Evolutionary conservation across 257 asterid species (phyloP).

Genomic region (Coffea canephora): DNA sequence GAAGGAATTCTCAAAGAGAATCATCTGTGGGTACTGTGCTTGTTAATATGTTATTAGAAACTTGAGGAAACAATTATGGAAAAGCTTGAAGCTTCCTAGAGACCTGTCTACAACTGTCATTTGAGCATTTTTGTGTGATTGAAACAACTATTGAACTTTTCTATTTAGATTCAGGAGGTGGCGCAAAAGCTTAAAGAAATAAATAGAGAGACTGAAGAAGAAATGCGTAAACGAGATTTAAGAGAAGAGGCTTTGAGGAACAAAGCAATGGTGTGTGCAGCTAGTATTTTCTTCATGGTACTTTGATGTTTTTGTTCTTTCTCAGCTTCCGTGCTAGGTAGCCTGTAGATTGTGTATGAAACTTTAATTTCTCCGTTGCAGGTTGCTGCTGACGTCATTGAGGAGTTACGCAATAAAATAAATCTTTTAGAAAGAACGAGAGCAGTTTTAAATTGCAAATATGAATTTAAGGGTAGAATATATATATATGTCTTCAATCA

Average conservation of each 20-base stretch:
- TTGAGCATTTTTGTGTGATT: neutral
- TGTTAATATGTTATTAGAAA: no score
- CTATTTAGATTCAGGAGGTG: constrained; percentile 35
- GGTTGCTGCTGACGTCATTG: constrained; percentile 55
- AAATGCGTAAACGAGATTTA: constrained; percentile 36
- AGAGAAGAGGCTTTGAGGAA: constrained; percentile 50
- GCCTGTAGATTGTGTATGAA: neutral
- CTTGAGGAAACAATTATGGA: no score
- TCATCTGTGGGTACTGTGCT: neutral
- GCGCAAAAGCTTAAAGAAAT: constrained; percentile 19
- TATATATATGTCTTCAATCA: no score
- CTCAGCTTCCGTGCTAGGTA: neutral
- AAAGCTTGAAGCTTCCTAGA: no score
- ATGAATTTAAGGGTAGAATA: constrained; percentile 2
- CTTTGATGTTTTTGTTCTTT: neutral
- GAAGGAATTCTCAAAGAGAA: neutral
- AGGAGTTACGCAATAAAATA: constrained; percentile 42
- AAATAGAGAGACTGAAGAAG: constrained; percentile 43
- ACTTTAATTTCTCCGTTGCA: constrained; percentile 8
- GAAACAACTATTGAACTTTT: neutral
- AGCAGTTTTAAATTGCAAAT: constrained; percentile 12
- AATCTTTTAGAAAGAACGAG: constrained; percentile 28
- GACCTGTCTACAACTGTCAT: neutral
- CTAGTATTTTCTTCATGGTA: neutral
- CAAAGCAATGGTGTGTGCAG: constrained; percentile 31